Percentiles rank a stretch among this genome's conserved stretches.
Evolutionary conservation across 164 flowering plant genomes (phyloP).

Genomic region (Aristolochia californica): DNA sequence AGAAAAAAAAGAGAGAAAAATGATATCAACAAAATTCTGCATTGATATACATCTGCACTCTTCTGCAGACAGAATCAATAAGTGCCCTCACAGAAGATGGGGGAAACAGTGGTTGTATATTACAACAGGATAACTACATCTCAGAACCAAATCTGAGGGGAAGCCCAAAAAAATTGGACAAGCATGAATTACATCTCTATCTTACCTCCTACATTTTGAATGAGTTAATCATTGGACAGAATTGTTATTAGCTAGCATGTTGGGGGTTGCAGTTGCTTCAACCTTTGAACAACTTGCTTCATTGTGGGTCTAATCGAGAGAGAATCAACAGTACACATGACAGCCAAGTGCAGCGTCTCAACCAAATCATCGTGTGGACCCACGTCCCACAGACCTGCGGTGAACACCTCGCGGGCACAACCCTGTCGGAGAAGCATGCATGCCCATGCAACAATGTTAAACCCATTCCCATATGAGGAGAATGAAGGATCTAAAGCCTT

Average conservation of each 20-base stretch:
- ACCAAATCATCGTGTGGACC: constrained; percentile 86
- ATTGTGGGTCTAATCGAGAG: constrained; percentile 79
- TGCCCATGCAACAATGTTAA: constrained; percentile 86
- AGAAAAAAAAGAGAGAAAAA: too few species aligned
- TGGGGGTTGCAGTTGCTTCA: constrained; percentile 78
- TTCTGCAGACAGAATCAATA: constrained; percentile 41
- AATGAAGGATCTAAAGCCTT: constrained; percentile 87
- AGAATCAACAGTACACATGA: constrained; percentile 79
- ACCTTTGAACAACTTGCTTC: constrained; percentile 79
- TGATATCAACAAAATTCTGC: too few species aligned
- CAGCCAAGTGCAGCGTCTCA: constrained; percentile 72
- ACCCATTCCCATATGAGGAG: constrained; percentile 76
- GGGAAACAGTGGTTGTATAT: constrained; percentile 30
- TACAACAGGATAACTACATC: constrained; percentile 40
- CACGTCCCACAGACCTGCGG: constrained; percentile 78
- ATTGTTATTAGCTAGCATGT: constrained; percentile 33
- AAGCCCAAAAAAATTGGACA: constrained; percentile 11
- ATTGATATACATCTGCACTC: constrained; percentile 18
- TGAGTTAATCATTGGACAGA: constrained; percentile 20
- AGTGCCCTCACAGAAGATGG: constrained; percentile 17
- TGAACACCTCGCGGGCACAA: constrained; percentile 74
- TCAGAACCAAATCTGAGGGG: constrained; percentile 22
- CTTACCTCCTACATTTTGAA: constrained; percentile 23
- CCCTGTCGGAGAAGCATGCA: constrained; percentile 87
- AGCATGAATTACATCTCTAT: constrained; percentile 20